These are phyloP conservation scores for Phytomonas sp. DNA, from an alignment of 208 protist genomes.

Conservation along the genomic window DNA sequence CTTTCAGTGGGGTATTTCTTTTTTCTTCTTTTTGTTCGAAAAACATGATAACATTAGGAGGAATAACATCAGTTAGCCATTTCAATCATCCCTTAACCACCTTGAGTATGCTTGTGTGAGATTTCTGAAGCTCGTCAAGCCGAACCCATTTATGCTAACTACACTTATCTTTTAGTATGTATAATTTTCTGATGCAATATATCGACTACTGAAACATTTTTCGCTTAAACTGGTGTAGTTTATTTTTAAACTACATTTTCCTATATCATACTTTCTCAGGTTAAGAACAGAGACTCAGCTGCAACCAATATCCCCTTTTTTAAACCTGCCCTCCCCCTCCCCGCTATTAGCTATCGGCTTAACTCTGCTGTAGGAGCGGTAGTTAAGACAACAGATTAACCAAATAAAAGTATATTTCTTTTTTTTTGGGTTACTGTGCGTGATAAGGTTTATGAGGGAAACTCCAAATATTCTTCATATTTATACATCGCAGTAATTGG, in stretches of 20 bases:
- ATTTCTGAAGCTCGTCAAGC: background rate
- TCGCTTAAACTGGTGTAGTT: background rate
- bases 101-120: background rate
- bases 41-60: background rate
- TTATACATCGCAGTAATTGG: constrained; percentile 6
- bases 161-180: background rate
- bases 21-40: background rate
- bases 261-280: background rate
- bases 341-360: background rate
- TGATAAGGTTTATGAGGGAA: background rate
- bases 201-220: background rate
- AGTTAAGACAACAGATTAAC: background rate
- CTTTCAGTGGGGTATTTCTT: background rate
- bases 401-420: background rate
- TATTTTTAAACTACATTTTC: background rate
- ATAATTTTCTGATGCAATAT: background rate
- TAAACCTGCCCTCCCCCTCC: too few species aligned
- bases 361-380: background rate
- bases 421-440: constrained; percentile 13
- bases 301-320: background rate
- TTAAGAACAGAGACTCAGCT: background rate
- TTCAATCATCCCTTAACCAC: background rate
- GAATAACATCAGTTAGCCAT: background rate
- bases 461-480: background rate
- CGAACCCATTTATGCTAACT: background rate